Conservation (phyloP, 2,329 filamentous ascomycete species). For the Penicillium sp. region DNA sequence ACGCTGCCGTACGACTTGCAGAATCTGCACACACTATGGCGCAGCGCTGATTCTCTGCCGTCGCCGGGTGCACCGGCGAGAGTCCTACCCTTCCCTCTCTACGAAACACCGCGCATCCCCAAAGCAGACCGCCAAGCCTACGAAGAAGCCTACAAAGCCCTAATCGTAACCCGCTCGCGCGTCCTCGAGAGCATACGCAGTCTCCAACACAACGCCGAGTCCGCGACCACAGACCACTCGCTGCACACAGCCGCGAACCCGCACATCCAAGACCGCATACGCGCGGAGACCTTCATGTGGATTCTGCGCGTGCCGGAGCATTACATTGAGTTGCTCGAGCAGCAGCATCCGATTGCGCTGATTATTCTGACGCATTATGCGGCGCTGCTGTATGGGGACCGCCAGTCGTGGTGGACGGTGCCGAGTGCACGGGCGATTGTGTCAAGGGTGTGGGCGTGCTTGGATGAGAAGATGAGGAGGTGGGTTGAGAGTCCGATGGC, state of each 20-base stretch:
- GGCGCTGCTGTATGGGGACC: conserved; percentile 1
- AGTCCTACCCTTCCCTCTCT: not conserved
- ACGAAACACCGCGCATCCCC: not conserved
- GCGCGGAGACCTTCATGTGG: conserved; percentile 12
- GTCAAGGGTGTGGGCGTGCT: conserved; percentile 3
- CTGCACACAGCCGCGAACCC: not conserved
- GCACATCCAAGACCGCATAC: not conserved
- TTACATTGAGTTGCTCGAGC: conserved; percentile 14
- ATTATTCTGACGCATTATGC: conserved; percentile 15
- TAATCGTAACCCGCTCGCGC: not conserved
- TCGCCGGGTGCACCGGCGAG: not conserved
- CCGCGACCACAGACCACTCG: not conserved
- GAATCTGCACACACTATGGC: not conserved
- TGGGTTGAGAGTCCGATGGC: conserved; percentile 14
- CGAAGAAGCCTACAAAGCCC: conserved; percentile 1
- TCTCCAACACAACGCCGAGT: not conserved
- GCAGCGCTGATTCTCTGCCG: not conserved
- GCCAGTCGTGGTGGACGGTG: conserved; percentile 10
- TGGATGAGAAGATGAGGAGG: conserved; percentile 9
- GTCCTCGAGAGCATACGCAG: not conserved
- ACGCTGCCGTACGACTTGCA: not conserved
- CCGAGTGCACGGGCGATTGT: conserved; percentile 11
- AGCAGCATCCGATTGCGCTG: conserved; percentile 11
- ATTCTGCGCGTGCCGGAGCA: not conserved
- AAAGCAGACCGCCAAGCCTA: conserved; percentile 2